These are phyloP conservation scores for Lachnellula willkommii DNA, from an alignment of 2,329 filamentous ascomycete species.

Conservation along the genomic window DNA sequence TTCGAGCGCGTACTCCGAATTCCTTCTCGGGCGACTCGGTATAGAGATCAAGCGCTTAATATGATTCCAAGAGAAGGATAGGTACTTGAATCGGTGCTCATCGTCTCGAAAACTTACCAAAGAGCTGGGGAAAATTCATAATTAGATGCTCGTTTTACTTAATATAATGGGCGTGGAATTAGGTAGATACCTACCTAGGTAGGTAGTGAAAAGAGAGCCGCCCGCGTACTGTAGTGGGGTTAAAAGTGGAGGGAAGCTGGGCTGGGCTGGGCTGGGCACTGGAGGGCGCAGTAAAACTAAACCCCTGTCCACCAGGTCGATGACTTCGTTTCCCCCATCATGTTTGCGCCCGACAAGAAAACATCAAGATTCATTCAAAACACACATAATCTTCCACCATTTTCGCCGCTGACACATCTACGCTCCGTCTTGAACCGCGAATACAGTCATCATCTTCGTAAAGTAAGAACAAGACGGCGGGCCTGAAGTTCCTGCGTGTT, in stretches of 20 bases:
- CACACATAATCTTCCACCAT: not conserved
- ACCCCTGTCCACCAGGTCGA: conserved; percentile 2
- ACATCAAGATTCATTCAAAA: not conserved
- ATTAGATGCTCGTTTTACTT: not conserved
- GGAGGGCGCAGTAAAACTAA: conserved; percentile 1
- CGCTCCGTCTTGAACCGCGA: not conserved
- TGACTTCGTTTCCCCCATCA: not conserved
- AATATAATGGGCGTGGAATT: not conserved
- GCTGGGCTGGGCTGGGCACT: not conserved
- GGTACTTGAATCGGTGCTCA: not conserved
- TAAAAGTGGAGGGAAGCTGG: not conserved
- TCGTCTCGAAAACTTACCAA: not conserved
- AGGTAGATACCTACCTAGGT: too few species aligned
- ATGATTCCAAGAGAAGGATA: not conserved
- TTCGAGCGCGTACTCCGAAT: not conserved
- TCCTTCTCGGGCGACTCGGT: not conserved
- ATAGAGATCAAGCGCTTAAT: not conserved
- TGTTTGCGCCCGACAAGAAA: not conserved
- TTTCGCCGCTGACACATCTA: conserved; percentile 1
- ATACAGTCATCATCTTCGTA: conserved; percentile 4
- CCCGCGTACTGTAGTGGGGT: not conserved
- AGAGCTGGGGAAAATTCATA: not conserved
- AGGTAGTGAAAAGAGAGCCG: not conserved
- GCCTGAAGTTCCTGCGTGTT: conserved; percentile 10
- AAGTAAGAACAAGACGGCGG: conserved; percentile 9